A percentile compares a stretch with the other conserved stretches of the same genome.
Conservation (phyloP, 148 eudicot species). For the Drosera capensis region DNA sequence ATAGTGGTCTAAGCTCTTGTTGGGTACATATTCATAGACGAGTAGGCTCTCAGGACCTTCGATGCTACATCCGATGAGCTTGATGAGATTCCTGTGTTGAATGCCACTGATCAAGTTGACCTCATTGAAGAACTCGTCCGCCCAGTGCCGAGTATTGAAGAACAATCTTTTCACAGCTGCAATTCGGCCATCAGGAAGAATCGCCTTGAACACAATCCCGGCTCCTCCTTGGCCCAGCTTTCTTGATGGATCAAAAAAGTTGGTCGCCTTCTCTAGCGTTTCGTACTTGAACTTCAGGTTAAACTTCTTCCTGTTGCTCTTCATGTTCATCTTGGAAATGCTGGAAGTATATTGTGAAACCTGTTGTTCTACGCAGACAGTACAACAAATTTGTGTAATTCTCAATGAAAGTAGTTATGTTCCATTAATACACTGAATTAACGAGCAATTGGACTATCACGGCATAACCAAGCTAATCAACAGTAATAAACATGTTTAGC, state of each 20-base stretch:
- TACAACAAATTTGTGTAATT: background rate
- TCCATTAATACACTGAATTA: too few relatives aligned
- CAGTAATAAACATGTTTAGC: too few relatives aligned
- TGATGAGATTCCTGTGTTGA: constrained; percentile 67
- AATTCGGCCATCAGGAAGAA: constrained; percentile 11
- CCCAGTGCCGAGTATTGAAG: constrained; percentile 43
- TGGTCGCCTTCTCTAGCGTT: background rate
- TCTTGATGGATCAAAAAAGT: constrained; percentile 1
- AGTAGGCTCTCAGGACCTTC: constrained; percentile 71
- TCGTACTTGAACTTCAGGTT: background rate
- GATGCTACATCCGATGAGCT: constrained; percentile 53
- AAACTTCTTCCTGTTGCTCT: background rate
- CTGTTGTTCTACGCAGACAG: background rate
- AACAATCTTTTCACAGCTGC: constrained; percentile 62
- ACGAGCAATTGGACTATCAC: too few relatives aligned
- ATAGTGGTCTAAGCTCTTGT: constrained; percentile 48
- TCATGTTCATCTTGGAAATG: background rate
- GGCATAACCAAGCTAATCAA: too few relatives aligned
- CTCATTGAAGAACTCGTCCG: constrained; percentile 62
- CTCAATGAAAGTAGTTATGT: too few relatives aligned
- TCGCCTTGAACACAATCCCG: constrained; percentile 46
- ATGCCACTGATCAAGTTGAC: constrained; percentile 21
- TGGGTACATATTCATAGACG: constrained; percentile 57
- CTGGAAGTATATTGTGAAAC: background rate
- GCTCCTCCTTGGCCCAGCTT: constrained; percentile 67